Evolutionary conservation across 2,329 filamentous ascomycete species (phyloP).

Genomic region (Coleophoma cylindrospora): DNA sequence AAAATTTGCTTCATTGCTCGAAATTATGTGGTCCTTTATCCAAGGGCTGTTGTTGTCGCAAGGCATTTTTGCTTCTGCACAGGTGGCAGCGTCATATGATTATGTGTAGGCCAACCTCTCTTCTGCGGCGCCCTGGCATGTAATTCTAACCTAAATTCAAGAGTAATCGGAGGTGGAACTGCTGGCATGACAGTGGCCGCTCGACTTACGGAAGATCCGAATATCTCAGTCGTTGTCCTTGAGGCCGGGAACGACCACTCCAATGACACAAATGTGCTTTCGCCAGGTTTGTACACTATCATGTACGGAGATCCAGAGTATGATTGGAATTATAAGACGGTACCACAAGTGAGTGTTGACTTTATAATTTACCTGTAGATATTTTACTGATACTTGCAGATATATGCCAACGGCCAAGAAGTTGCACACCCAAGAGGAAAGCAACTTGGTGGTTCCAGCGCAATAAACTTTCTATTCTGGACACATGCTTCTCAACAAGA

Average conservation of each 20-base stretch:
- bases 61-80: not conserved
- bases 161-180: not conserved
- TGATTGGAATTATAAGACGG: constrained; percentile 30
- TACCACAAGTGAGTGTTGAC: constrained; percentile 24
- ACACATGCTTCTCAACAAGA: constrained; percentile 16
- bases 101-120: not conserved
- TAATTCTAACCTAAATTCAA: not conserved
- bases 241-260: constrained; percentile 31
- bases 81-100: not conserved
- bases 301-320: constrained; percentile 28
- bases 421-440: constrained; percentile 24
- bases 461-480: constrained; percentile 29
- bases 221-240: constrained; percentile 28
- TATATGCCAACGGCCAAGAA: constrained; percentile 1
- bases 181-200: constrained; percentile 10
- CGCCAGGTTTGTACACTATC: constrained; percentile 24
- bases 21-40: not conserved
- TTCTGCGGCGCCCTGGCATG: not conserved
- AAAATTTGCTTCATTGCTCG: no score
- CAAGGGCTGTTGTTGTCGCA: not conserved
- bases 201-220: constrained; percentile 11
- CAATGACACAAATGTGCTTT: constrained; percentile 27
- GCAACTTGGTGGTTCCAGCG: constrained; percentile 27
- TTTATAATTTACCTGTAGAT: not conserved
- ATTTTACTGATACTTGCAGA: not conserved